Conservation (phyloP, 441 rosid genomes). For the Aleurites moluccanus region DNA sequence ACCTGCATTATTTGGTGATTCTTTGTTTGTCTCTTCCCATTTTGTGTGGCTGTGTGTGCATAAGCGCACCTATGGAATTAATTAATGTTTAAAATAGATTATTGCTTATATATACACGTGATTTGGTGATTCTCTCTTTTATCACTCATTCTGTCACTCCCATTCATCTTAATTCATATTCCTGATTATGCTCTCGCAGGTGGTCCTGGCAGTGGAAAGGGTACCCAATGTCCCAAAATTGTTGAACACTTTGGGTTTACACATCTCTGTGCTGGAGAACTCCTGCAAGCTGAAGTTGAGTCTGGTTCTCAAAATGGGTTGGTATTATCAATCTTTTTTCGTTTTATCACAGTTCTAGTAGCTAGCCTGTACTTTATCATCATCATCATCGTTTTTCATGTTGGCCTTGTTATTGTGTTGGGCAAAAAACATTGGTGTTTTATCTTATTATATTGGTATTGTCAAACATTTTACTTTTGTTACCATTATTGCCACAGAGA, state of each 20-base stretch:
- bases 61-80: background rate
- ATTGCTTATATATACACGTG: background rate
- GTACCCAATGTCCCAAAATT: slow-evolving; percentile 62
- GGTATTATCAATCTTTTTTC: background rate
- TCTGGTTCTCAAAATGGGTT: slow-evolving; percentile 63
- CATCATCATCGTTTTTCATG: background rate
- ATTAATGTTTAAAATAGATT: background rate
- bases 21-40: background rate
- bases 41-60: background rate
- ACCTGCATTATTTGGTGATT: background rate
- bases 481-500: slow-evolving; percentile 30
- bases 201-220: slow-evolving; percentile 68
- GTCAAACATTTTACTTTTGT: background rate
- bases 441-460: background rate
- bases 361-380: background rate
- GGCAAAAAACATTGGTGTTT: background rate
- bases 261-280: slow-evolving; percentile 66
- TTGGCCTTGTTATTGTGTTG: background rate
- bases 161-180: background rate
- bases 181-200: slow-evolving; percentile 28
- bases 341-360: background rate
- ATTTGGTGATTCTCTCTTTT: background rate
- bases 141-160: background rate
- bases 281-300: slow-evolving; percentile 52
- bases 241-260: slow-evolving; percentile 44